Percentiles rank a stretch among this genome's conserved stretches.
phyloP scores from a whole-genome alignment of 2,329 filamentous ascomycete species.

The Dothistroma pini region DNA sequence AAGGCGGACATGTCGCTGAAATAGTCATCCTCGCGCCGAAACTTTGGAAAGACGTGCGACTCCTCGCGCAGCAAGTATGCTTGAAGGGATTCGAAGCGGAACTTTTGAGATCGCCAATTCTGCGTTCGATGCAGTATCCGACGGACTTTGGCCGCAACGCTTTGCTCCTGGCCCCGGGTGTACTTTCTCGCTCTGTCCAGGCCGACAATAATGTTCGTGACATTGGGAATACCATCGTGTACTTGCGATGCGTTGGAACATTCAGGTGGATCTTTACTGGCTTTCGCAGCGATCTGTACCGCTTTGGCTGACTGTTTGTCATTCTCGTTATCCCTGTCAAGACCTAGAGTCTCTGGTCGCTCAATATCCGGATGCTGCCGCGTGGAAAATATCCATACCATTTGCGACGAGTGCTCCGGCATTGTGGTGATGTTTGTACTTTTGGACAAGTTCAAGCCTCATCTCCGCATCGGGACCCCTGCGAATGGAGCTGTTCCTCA shows the following conservation, averaged over 20 bases:
- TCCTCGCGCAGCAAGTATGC: background rate
- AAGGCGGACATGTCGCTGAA: background rate
- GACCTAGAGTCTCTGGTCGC: too few species aligned
- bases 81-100: too few species aligned
- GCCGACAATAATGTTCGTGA: background rate
- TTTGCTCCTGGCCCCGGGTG: background rate
- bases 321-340: too few species aligned
- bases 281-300: too few species aligned
- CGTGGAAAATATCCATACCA: too few species aligned
- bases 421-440: too few species aligned
- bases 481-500: too few species aligned
- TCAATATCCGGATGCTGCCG: too few species aligned
- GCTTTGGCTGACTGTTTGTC: too few species aligned
- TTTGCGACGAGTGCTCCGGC: too few species aligned
- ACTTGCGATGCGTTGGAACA: background rate
- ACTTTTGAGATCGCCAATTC: background rate
- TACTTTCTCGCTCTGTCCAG: background rate
- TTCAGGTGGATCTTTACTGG: background rate
- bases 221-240: background rate
- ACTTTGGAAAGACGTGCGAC: background rate
- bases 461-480: too few species aligned
- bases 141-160: background rate
- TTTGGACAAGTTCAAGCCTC: too few species aligned
- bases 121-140: background rate
- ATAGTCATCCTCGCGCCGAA: background rate